These are phyloP conservation scores for Colletotrichum lentis DNA, from an alignment of 2,329 filamentous ascomycete genomes.

Conservation along the genomic window DNA sequence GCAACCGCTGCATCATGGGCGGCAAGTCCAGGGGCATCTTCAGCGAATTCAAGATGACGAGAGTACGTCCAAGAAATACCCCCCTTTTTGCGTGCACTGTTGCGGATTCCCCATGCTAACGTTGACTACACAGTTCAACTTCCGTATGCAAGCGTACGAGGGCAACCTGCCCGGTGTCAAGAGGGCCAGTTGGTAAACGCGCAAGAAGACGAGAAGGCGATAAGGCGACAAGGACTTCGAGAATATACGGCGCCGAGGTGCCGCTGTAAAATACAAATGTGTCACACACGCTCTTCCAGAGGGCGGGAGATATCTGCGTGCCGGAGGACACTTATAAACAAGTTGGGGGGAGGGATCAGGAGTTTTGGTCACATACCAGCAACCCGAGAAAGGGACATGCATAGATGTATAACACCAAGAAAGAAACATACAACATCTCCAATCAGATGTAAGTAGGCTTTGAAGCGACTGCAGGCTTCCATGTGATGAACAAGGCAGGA, in stretches of 20 bases:
- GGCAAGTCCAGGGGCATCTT: slow-evolving; percentile 92
- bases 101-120: too few relatives aligned
- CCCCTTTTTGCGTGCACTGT: background rate
- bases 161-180: slow-evolving; percentile 90
- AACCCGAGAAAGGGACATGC: slow-evolving; percentile 8
- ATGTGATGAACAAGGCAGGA: background rate
- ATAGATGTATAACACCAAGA: slow-evolving; percentile 14
- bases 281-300: background rate
- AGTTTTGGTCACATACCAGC: slow-evolving; percentile 19
- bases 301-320: background rate
- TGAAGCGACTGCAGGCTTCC: background rate
- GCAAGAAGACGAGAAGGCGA: background rate
- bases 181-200: slow-evolving; percentile 90
- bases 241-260: background rate
- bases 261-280: slow-evolving; percentile 24
- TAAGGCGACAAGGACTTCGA: background rate
- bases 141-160: slow-evolving; percentile 85
- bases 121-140: slow-evolving; percentile 74
- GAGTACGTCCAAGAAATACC: slow-evolving; percentile 68
- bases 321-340: background rate
- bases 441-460: background rate
- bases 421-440: slow-evolving; percentile 27
- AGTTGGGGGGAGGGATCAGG: background rate
- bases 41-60: slow-evolving; percentile 88
- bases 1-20: slow-evolving; percentile 90